These are phyloP conservation scores for Ceratocystiopsis minuta DNA, from an alignment of 2,329 filamentous ascomycete genomes.

Conservation along the genomic window DNA sequence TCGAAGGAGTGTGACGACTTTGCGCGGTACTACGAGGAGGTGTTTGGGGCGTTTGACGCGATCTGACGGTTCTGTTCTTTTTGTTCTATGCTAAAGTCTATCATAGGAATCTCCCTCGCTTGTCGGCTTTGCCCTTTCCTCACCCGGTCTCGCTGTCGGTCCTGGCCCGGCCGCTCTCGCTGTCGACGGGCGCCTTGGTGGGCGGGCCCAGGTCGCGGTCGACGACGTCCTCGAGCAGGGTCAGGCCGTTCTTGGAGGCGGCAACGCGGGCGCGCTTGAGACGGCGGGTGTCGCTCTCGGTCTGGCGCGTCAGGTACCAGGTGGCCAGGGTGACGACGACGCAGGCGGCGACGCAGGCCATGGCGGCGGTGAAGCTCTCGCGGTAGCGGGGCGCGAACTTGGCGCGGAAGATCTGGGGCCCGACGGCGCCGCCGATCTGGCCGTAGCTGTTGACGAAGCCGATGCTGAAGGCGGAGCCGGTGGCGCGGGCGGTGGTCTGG, in stretches of 20 bases:
- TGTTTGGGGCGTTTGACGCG: conserved; percentile 1
- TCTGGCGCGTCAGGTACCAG: conserved; percentile 6
- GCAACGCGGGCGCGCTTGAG: conserved; percentile 5
- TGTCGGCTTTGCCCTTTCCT: too few relatives aligned
- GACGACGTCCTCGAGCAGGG: conserved; percentile 7
- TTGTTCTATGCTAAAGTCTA: too few relatives aligned
- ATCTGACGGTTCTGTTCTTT: too few relatives aligned
- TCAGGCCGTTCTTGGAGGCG: conserved; percentile 4
- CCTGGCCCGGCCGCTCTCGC: too few relatives aligned
- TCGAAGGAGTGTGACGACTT: conserved; percentile 17
- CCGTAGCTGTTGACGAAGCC: conserved; percentile 9
- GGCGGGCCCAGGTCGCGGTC: conserved; percentile 2
- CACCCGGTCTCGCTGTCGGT: not conserved
- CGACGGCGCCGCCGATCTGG: conserved; percentile 9
- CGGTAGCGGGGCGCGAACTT: conserved; percentile 6
- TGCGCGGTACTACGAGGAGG: conserved; percentile 11
- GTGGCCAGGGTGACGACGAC: conserved; percentile 3
- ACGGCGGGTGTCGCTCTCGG: conserved; percentile 4
- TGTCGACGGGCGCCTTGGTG: not conserved
- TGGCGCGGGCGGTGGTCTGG: conserved; percentile 4
- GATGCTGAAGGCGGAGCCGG: conserved; percentile 7
- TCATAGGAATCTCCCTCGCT: not conserved
- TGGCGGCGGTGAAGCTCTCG: conserved; percentile 5
- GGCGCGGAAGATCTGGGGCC: conserved; percentile 7
- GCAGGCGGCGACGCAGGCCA: conserved; percentile 3